Evolutionary conservation across 2,329 filamentous ascomycete species (phyloP).

Genomic region (Cercospora zeae-maydis): DNA sequence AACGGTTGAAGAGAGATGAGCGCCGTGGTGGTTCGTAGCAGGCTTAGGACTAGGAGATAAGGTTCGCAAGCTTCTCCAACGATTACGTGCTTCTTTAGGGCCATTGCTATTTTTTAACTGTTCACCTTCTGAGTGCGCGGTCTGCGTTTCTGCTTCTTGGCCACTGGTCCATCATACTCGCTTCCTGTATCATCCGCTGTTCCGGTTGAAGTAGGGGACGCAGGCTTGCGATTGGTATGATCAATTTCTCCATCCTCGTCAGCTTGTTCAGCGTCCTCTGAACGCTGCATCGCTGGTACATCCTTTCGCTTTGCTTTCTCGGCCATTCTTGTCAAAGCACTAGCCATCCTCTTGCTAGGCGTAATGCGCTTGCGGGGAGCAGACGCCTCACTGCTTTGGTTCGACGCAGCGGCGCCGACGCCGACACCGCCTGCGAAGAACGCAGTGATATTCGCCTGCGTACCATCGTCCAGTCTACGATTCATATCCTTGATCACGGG

Average conservation of each 20-base stretch:
- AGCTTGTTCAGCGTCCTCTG: not conserved
- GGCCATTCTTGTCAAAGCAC: slow-evolving; percentile 66
- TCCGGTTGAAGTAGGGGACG: not conserved
- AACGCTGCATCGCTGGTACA: not conserved
- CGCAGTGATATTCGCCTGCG: slow-evolving; percentile 92
- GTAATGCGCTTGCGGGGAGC: slow-evolving; percentile 63
- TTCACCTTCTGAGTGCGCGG: not conserved
- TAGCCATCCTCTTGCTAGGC: slow-evolving; percentile 72
- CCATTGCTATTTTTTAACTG: not conserved
- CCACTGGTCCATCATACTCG: not conserved
- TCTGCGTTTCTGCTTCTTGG: not conserved
- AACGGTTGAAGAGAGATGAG: not conserved
- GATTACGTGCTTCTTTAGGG: not conserved
- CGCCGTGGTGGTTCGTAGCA: not conserved
- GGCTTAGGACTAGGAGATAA: not conserved
- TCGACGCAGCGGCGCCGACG: slow-evolving; percentile 50
- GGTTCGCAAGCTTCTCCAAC: not conserved
- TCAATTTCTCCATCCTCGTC: not conserved
- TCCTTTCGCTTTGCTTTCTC: slow-evolving; percentile 46
- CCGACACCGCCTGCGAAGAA: slow-evolving; percentile 78
- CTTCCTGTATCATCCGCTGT: slow-evolving; percentile 4
- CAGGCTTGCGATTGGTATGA: slow-evolving; percentile 1
- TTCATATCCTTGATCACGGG: slow-evolving; percentile 97
- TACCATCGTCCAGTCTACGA: slow-evolving; percentile 78
- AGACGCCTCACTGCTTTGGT: slow-evolving; percentile 55